Conservation (phyloP, 2,329 filamentous ascomycete species). For the Sclerotinia minor region DNA sequence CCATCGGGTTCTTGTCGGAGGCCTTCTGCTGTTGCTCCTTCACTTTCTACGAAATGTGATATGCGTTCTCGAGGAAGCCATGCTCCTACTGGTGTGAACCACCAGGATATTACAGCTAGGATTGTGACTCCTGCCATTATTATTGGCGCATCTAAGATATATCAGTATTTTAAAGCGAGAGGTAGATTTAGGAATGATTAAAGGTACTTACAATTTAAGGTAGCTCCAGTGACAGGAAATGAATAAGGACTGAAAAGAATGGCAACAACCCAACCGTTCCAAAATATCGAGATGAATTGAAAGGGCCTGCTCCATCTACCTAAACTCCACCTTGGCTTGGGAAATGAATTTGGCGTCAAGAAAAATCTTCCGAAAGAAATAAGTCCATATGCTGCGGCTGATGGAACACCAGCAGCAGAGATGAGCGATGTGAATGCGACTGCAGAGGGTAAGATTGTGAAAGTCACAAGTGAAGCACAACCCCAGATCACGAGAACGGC, state of each 20-base stretch:
- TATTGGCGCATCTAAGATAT: conserved; percentile 24
- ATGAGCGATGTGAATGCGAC: conserved; percentile 28
- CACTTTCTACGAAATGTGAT: conserved; percentile 25
- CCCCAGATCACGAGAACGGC: conserved; percentile 27
- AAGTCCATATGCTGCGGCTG: conserved; percentile 28
- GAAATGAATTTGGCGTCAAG: conserved; percentile 26
- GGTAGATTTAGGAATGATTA: neutral
- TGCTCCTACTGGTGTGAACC: conserved; percentile 22
- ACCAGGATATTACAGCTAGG: conserved; percentile 28
- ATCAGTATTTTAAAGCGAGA: neutral
- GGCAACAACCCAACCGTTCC: conserved; percentile 29
- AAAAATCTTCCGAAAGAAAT: conserved; percentile 28
- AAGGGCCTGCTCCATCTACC: conserved; percentile 26
- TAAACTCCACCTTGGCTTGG: conserved; percentile 26
- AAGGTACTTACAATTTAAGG: conserved; percentile 20
- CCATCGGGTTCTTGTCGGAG: conserved; percentile 17
- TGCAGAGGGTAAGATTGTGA: conserved; percentile 27
- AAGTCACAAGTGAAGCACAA: conserved; percentile 26
- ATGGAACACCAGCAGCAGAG: conserved; percentile 27
- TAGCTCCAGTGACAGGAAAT: conserved; percentile 21
- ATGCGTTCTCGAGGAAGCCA: conserved; percentile 25
- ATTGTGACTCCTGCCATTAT: conserved; percentile 29
- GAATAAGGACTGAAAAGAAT: conserved; percentile 26
- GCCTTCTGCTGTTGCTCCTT: conserved; percentile 9
- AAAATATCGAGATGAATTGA: conserved; percentile 26